Percentiles rank a stretch among this genome's conserved stretches.
Evolutionary conservation across 768 basidiomycete genomes (phyloP).

Genomic region (Phylloporus scabripes): DNA sequence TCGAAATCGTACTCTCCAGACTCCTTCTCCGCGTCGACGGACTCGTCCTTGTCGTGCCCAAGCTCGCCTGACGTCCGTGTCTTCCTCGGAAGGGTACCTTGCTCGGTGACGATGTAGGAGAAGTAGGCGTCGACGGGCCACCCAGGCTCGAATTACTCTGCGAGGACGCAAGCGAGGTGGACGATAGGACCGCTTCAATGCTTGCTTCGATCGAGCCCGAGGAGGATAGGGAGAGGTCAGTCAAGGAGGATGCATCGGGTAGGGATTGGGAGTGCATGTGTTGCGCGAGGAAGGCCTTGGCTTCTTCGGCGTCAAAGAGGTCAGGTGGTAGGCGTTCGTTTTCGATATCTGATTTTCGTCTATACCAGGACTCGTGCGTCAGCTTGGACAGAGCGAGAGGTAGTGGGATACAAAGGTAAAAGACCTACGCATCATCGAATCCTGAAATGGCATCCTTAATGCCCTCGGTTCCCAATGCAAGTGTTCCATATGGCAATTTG

Average conservation of each 20-base stretch:
- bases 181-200: constrained; percentile 30
- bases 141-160: constrained; percentile 17
- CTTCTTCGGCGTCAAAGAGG: constrained; percentile 76
- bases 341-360: constrained; percentile 96
- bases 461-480: constrained; percentile 87
- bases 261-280: constrained; percentile 32
- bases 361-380: constrained; percentile 26
- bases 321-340: constrained; percentile 98
- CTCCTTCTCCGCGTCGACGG: constrained; percentile 89
- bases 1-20: constrained; percentile 90
- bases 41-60: constrained; percentile 89
- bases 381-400: not conserved
- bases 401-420: not conserved
- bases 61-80: constrained; percentile 45
- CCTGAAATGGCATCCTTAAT: constrained; percentile 91
- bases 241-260: constrained; percentile 48
- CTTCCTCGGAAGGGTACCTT: constrained; percentile 58
- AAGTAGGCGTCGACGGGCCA: constrained; percentile 21
- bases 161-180: constrained; percentile 22
- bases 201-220: constrained; percentile 41
- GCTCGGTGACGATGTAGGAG: constrained; percentile 44
- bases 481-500: constrained; percentile 75
- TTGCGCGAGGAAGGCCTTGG: constrained; percentile 51
- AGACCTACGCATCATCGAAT: constrained; percentile 91
- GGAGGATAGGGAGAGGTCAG: constrained; percentile 41